Evolutionary conservation across 148 eudicot species (phyloP).

Genomic region (Arbutus unedo): DNA sequence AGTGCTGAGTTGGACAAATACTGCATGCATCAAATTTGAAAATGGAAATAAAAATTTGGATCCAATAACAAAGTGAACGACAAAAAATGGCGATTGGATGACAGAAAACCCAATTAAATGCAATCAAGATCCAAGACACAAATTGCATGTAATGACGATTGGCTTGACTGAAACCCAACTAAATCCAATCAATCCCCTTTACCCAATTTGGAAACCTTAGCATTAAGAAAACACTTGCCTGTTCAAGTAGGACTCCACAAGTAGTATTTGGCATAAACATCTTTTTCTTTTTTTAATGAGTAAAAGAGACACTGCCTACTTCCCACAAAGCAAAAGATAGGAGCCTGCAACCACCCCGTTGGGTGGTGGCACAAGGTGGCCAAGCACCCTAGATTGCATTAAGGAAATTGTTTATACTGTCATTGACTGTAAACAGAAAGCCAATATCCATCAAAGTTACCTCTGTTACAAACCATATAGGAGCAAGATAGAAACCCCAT

Average conservation of each 20-base stretch:
- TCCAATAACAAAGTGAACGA: background rate
- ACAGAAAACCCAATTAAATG: no score
- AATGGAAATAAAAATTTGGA: background rate
- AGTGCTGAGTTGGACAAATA: conserved; percentile 41
- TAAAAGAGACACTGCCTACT: background rate
- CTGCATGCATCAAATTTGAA: conserved; percentile 26
- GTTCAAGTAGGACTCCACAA: background rate
- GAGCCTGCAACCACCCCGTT: background rate
- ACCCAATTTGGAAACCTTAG: background rate
- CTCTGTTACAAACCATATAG: conserved; percentile 44
- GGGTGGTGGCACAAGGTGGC: background rate
- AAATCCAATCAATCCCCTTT: background rate
- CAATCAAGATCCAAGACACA: background rate
- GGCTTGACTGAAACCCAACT: background rate
- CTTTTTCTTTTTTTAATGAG: background rate
- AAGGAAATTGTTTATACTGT: background rate
- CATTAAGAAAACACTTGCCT: background rate
- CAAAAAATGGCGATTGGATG: no score
- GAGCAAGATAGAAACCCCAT: conserved; percentile 35
- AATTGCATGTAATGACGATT: background rate
- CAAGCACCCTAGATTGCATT: conserved; percentile 3
- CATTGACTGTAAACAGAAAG: background rate
- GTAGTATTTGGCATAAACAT: background rate
- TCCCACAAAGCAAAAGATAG: background rate
- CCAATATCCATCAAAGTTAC: conserved; percentile 13